phyloP scores from a whole-genome alignment of 192 early-diverging fungal genomes.

The Funneliformis geosporum region DNA sequence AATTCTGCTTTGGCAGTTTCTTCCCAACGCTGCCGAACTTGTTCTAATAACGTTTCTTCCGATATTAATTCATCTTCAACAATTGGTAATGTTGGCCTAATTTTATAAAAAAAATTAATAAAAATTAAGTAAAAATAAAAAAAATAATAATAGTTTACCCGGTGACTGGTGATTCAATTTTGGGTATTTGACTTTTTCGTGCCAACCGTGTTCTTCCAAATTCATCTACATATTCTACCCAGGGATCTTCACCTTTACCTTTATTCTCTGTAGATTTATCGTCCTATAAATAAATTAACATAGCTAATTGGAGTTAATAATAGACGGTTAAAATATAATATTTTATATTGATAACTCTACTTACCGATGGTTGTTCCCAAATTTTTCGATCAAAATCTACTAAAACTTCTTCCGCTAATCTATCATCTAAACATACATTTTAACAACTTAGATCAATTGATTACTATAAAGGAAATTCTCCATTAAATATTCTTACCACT shows the following conservation, averaged over 20 bases:
- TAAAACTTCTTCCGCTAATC: constrained; percentile 43
- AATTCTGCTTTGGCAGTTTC: constrained; percentile 11
- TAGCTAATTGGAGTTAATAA: neutral
- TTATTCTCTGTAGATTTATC: constrained; percentile 9
- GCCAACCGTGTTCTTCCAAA: constrained; percentile 71
- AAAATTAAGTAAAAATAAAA: neutral
- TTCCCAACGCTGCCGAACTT: constrained; percentile 25
- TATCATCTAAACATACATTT: constrained; percentile 24
- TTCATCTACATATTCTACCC: constrained; percentile 74
- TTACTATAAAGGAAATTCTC: neutral
- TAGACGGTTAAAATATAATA: neutral
- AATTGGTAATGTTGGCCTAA: constrained; percentile 16
- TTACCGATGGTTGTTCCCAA: constrained; percentile 23
- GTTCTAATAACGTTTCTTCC: neutral
- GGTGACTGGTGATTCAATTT: constrained; percentile 13
- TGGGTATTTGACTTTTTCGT: constrained; percentile 55
- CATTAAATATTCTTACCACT: constrained; percentile 15
- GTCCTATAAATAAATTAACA: neutral
- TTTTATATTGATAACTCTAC: neutral
- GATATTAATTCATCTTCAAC: constrained; percentile 33
- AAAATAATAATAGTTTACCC: neutral
- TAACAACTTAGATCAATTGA: neutral
- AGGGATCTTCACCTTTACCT: constrained; percentile 61
- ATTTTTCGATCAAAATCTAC: constrained; percentile 65
- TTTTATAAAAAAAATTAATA: neutral